Evolutionary conservation across 2,329 filamentous ascomycete species (phyloP), one percentile per base, ranked within the genome.

Genomic region (Gyromitra esculenta): DNA sequence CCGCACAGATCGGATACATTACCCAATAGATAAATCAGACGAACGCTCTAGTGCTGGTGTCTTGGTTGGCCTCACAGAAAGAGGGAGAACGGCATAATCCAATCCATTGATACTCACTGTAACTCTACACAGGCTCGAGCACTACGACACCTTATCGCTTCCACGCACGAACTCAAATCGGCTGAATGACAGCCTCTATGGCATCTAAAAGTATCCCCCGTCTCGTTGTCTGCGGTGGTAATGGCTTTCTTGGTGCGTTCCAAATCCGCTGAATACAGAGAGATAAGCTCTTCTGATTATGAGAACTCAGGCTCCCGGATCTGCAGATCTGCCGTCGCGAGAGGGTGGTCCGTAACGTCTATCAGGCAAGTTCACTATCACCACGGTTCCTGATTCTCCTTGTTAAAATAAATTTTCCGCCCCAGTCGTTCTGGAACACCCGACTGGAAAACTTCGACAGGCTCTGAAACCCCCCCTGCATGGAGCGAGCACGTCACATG

Each of bases 271-370:
- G 21, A 7, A 21, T 11, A 8, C 35, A 8, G 45, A 37, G 11
- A 11, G 41, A 1, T 76, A 65, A 73, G 79, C 74, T 31, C 79
- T 80, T 54, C 77, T 60, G 65, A 76, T 63, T 15, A 54, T 41
- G n/a, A n/a, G 15, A 69, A 65, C 70, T 13, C 71, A 89, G 89
- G 89, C 59, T 89, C 87, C 31, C 89, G 95, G 72, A 97, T 99
- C 85, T 98, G 96, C 86, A 96, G 93, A 86, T 91, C 92, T 69
- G 96, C 93, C 57, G 90, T 93, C 65, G 88, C 90, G 59, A 88
- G 94, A 82, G 93, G 94, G 71, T 98, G 95, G 95, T 89, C 94
- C 73, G 95, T 98, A 62, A 95, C 90, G 25, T 97, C 94, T 5
- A 90, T 99, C 81, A 97, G 94, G 93, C 94, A 89, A 76, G 81